Conservation (phyloP, 768 basidiomycete species). For the Pleurotus citrinopileatus region DNA sequence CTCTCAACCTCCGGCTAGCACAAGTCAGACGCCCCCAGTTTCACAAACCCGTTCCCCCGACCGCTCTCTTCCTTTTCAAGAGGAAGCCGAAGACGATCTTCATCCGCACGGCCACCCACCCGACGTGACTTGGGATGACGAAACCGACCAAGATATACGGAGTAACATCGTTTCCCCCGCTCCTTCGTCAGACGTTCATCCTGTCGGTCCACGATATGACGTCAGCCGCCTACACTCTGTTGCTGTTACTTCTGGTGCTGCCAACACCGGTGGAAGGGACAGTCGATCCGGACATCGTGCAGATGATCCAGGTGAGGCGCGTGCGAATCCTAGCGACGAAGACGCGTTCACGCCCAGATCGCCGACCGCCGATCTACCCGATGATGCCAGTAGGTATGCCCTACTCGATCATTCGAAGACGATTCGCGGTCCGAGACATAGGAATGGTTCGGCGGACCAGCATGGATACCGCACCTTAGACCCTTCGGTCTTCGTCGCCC, state of each 20-base stretch:
- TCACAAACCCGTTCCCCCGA: conserved; percentile 61
- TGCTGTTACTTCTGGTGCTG: conserved; percentile 26
- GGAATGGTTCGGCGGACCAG: conserved; percentile 60
- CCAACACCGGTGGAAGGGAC: conserved; percentile 33
- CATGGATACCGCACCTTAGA: conserved; percentile 60
- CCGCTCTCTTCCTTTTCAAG: conserved; percentile 73
- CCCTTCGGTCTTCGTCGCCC: conserved; percentile 47
- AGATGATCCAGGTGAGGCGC: conserved; percentile 45
- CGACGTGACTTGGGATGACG: conserved; percentile 25
- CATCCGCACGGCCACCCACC: conserved; percentile 29
- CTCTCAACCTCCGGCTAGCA: conserved; percentile 15
- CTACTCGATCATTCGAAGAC: conserved; percentile 15
- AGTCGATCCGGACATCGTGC: conserved; percentile 35
- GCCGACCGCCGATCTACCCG: conserved; percentile 58
- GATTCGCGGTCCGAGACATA: conserved; percentile 41
- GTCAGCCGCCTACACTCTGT: conserved; percentile 25
- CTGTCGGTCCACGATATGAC: conserved; percentile 28
- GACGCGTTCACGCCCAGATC: conserved; percentile 68
- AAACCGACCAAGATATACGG: conserved; percentile 28
- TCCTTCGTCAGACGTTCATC: conserved; percentile 53
- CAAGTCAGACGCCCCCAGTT: conserved; percentile 53
- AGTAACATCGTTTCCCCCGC: conserved; percentile 40
- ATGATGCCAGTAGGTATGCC: conserved; percentile 21
- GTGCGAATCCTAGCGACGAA: conserved; percentile 47
- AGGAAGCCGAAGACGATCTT: conserved; percentile 68